These are phyloP conservation scores for Neofusicoccum sp. DNA, from an alignment of 2,329 filamentous ascomycete species.

Conservation along the genomic window DNA sequence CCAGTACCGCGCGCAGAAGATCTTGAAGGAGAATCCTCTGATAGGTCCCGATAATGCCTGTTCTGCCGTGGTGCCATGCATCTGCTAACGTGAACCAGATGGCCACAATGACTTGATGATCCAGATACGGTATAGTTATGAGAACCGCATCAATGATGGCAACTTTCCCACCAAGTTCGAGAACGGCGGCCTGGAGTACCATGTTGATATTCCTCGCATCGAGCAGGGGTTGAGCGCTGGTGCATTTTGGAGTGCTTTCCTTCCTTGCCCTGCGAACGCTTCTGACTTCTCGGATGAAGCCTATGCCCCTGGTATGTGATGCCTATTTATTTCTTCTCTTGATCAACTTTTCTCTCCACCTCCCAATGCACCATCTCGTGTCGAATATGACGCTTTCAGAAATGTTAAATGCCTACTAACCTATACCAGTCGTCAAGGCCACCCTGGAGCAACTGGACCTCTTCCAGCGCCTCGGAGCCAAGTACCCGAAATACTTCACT, in stretches of 20 bases:
- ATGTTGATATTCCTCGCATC: constrained; percentile 81
- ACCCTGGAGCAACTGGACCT: constrained; percentile 78
- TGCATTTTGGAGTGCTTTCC: constrained; percentile 91
- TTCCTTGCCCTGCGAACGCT: constrained; percentile 72
- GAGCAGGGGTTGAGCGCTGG: constrained; percentile 73
- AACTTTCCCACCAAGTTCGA: constrained; percentile 77
- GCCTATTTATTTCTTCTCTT: background rate
- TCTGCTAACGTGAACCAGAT: constrained; percentile 56
- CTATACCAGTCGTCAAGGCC: constrained; percentile 58
- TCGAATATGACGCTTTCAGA: background rate
- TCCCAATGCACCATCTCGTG: background rate
- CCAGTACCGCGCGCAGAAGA: constrained; percentile 37
- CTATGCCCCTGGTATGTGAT: constrained; percentile 64
- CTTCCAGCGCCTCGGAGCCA: constrained; percentile 63
- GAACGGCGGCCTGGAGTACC: constrained; percentile 65
- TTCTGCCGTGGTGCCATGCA: background rate
- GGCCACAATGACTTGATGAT: constrained; percentile 89
- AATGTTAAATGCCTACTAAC: background rate
- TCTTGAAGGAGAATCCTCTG: constrained; percentile 42
- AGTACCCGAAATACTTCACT: constrained; percentile 72
- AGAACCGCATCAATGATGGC: constrained; percentile 76
- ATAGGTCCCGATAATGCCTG: constrained; percentile 36
- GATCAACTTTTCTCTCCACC: background rate
- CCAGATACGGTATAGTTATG: constrained; percentile 64
- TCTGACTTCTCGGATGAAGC: constrained; percentile 73